Evolutionary conservation across 495 filamentous ascomycete genomes (phyloP), one percentile per base, ranked within the genome.

Genomic region (Neurospora sp.): DNA sequence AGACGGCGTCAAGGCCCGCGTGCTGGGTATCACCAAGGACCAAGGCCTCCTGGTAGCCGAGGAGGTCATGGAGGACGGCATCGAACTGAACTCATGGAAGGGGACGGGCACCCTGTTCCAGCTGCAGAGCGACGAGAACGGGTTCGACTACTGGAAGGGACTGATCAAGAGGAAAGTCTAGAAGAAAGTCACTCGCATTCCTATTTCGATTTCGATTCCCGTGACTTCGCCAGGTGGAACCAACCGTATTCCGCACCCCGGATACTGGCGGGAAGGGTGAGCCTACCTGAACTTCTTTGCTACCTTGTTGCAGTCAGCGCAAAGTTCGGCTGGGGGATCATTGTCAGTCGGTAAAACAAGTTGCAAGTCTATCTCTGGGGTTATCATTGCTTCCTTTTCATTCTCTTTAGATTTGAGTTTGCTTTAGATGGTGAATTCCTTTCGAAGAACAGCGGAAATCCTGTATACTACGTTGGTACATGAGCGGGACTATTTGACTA

Each of bases 111-210:
- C 87, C 80, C 84, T 91, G 59, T 94, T 89, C 86, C 88, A 91
- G 78, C 83, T 99, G 81, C 94, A 98, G 84, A 98, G 92, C 81
- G 96, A 99, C 77, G 93, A 93, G 78, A 99, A 99, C 77, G 97
- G 94, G 83, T 99, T 99, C 84, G 96, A 99, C 83, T 99, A 98
- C 83, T 95, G 97, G 81, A 91, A 86, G 79, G 96, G 96, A 0
- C 79, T 99, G 81, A 82, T 99, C 69, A 94, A 88, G 87, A 87
- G 90, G 79, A 98, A 96, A 86, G 79, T 91, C 9, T 94, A 72
- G 74, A 20, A 39, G 41, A 69, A 68, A 72, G 73, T 72, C 20
- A 76, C 78, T 37, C 12, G 4, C 27, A 65, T 65, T 65, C 31
- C 53, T 37, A 16, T 18, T 37, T 37, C 14, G 27, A 9, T 35